A percentile compares a stretch with the other conserved stretches of the same genome.
These are phyloP conservation scores for grape (Vitis vinifera) DNA, from an alignment of 164 flowering plant species.

Conservation along the genomic window DNA sequence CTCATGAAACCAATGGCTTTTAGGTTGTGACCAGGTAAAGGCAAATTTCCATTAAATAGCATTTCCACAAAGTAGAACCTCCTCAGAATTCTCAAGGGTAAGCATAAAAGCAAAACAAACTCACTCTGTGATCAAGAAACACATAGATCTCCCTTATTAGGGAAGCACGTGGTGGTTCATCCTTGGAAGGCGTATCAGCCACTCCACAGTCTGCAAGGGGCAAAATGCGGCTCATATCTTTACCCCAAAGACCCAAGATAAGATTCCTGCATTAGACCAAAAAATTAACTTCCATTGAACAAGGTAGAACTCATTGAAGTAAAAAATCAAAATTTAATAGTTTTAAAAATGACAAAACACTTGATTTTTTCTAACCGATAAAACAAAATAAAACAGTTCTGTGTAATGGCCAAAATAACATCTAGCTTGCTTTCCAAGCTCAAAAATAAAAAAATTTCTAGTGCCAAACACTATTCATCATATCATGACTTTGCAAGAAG, in stretches of 20 bases:
- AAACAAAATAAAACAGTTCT: not conserved
- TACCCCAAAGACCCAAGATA: slow-evolving; percentile 85
- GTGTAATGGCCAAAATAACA: not conserved
- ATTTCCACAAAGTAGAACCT: no score
- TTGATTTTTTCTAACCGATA: not conserved
- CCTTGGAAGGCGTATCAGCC: slow-evolving; percentile 38
- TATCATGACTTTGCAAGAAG: no score
- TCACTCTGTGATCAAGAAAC: slow-evolving; percentile 90
- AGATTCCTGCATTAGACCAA: slow-evolving; percentile 62
- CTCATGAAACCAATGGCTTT: no score
- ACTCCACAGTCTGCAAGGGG: slow-evolving; percentile 84
- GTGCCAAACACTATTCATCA: no score
- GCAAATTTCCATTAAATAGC: no score
- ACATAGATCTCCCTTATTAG: slow-evolving; percentile 72
- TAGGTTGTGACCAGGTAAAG: no score
- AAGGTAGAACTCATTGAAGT: not conserved
- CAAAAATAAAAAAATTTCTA: not conserved
- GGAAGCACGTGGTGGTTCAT: slow-evolving; percentile 60
- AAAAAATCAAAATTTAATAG: not conserved
- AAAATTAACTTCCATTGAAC: not conserved
- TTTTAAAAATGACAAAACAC: not conserved
- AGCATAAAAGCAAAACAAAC: slow-evolving; percentile 20
- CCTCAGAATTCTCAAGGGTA: no score
- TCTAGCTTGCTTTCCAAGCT: not conserved
- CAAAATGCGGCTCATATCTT: slow-evolving; percentile 76